These are phyloP conservation scores for Raddia guianensis DNA, from an alignment of 176 grass and related monocot genomes.

Conservation along the genomic window DNA sequence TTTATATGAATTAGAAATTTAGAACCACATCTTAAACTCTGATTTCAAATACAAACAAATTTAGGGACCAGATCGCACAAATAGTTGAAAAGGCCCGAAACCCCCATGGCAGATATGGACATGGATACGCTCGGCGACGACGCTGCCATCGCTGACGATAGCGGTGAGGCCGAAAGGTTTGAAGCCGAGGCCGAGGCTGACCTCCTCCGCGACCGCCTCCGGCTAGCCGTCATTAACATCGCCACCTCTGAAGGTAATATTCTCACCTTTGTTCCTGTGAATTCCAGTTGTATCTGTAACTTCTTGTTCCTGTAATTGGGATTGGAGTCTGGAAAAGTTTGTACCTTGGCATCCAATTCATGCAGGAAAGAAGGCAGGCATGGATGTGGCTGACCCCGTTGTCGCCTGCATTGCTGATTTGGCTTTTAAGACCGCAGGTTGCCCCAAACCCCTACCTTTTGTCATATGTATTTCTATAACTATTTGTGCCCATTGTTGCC, in stretches of 20 bases:
- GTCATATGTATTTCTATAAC: background rate
- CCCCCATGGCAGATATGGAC: slow-evolving; percentile 26
- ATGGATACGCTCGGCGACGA: slow-evolving; percentile 44
- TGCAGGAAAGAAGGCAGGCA: slow-evolving; percentile 66
- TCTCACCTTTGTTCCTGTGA: background rate
- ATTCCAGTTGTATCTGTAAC: background rate
- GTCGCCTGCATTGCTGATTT: slow-evolving; percentile 80
- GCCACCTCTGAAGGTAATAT: slow-evolving; percentile 63
- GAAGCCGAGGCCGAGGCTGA: slow-evolving; percentile 57
- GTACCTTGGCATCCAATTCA: background rate
- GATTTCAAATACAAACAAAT: background rate
- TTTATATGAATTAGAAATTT: background rate
- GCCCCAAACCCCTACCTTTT: slow-evolving; percentile 16
- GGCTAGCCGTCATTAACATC: slow-evolving; percentile 78
- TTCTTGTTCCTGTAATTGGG: slow-evolving; percentile 18
- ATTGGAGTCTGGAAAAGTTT: slow-evolving; percentile 8
- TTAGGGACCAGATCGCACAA: background rate
- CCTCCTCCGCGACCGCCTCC: slow-evolving; percentile 69
- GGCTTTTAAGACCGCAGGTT: slow-evolving; percentile 72
- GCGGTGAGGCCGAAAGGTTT: slow-evolving; percentile 38
- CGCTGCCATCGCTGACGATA: slow-evolving; percentile 7
- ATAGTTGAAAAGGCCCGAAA: background rate
- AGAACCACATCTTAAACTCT: background rate
- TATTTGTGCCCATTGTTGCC: slow-evolving; percentile 36
- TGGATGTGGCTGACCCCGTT: slow-evolving; percentile 71